Conservation (phyloP, 345 rosid species). For the Eucalyptus sp. region DNA sequence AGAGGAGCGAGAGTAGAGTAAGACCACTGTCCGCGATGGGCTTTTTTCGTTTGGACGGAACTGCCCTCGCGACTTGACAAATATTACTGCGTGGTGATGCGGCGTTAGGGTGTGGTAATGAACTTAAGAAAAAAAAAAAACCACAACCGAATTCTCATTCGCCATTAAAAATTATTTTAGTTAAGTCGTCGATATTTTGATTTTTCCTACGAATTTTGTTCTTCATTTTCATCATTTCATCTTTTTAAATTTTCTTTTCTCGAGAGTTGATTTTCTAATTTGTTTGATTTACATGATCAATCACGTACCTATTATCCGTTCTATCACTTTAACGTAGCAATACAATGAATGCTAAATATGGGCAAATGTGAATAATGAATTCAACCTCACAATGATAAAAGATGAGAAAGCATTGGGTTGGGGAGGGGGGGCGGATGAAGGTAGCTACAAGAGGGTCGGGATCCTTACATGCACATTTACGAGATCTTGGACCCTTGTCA, state of each 20-base stretch:
- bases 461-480: neutral
- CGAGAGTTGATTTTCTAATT: neutral
- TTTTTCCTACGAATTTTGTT: neutral
- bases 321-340: neutral
- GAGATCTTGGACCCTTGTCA: no score
- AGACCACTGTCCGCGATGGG: neutral
- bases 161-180: no score
- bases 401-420: neutral
- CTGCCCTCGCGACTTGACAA: neutral
- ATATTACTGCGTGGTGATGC: neutral
- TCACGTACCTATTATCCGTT: rapidly evolving
- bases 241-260: neutral
- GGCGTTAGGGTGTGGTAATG: neutral
- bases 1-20: slow-evolving; percentile 9
- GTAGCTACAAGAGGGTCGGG: neutral
- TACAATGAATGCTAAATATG: no score
- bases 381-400: neutral
- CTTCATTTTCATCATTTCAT: neutral
- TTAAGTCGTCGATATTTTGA: neutral
- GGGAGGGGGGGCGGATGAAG: neutral
- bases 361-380: neutral
- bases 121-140: neutral
- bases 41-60: neutral
- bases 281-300: neutral
- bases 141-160: neutral